Evolutionary conservation across 768 basidiomycete species (phyloP), one percentile per base, ranked within the genome.

Genomic region (Rhodotorula sphaerocarpa): DNA sequence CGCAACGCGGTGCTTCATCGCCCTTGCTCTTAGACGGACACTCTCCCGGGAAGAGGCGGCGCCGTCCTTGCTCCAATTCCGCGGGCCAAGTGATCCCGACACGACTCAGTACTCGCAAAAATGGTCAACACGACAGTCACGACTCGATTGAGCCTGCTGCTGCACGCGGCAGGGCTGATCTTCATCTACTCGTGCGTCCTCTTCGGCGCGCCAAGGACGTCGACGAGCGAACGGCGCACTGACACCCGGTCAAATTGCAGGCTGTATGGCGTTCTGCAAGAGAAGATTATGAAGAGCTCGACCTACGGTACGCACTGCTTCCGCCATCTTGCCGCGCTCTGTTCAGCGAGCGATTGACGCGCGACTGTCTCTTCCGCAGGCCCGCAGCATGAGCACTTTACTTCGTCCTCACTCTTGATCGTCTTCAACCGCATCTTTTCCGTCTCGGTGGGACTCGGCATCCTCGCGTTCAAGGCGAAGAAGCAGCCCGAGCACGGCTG

Each of bases 251-350:
- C 31, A 5, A 33, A 23, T 31, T 2, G n/a, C 34, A 36, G 43
- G 2, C 36, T 67, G 21, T 70, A 69, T 44, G 63, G 60, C n/a
- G 47, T 64, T 3, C 46, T 71, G 27, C 67, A 71, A 43, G 70
- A 71, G 58, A 69, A 69, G 70, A 71, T 71, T 59, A 71, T 71
- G 70, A 63, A 64, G 62, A 61, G 55, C n/a, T 52, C 52, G 31
- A 63, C 61, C 3, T 71, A 71, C 28, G 67, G 70, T 69, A 23
- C 45, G 70, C 34, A 30, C 20, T 6, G 10, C 28, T 5, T 11
- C 27, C n/a, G 9, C 20, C 1, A 20, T 3, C 43, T 1, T 15
- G 34, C 36, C 48, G 10, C 34, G 25, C 23, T 21, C 20, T 27
- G 16, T 25, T 11, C 44, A 31, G 9, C 41, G 18, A 16, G 12